Evolutionary conservation across 2,329 filamentous ascomycete genomes (phyloP).

Genomic region (Colletotrichum sp.): DNA sequence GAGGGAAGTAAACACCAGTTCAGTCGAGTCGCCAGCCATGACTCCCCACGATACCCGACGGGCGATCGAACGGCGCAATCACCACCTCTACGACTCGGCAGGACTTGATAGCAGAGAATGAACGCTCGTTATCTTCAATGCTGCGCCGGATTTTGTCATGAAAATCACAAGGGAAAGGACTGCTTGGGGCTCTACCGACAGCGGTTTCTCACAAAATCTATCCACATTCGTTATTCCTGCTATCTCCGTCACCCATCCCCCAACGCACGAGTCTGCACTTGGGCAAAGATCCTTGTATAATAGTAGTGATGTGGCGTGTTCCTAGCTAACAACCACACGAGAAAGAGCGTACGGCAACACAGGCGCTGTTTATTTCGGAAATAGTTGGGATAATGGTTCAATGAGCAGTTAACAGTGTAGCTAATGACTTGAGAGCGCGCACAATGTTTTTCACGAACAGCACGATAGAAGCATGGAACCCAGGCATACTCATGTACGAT

Average conservation of each 20-base stretch:
- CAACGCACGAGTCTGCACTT: neutral
- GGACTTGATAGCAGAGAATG: conserved; percentile 10
- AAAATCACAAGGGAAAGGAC: neutral
- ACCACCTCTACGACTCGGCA: neutral
- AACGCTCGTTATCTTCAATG: neutral
- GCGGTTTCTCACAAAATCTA: conserved; percentile 11
- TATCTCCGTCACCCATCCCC: neutral
- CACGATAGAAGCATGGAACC: conserved; percentile 3
- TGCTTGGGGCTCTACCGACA: neutral
- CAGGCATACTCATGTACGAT: neutral
- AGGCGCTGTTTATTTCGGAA: neutral
- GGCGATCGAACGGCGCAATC: neutral
- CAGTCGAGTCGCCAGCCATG: neutral
- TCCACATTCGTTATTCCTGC: conserved; percentile 14
- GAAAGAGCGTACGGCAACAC: neutral
- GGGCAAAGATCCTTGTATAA: neutral
- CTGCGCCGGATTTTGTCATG: conserved; percentile 9
- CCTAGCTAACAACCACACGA: neutral
- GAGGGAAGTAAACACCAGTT: neutral
- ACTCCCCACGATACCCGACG: neutral
- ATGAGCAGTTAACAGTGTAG: neutral
- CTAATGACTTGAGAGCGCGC: neutral
- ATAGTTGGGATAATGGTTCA: neutral
- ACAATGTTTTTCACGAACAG: neutral
- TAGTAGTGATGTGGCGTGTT: conserved; percentile 13